Evolutionary conservation across 1,139 yeast species (phyloP), one percentile per base, ranked within the genome.

Genomic region (Candida sp.): DNA sequence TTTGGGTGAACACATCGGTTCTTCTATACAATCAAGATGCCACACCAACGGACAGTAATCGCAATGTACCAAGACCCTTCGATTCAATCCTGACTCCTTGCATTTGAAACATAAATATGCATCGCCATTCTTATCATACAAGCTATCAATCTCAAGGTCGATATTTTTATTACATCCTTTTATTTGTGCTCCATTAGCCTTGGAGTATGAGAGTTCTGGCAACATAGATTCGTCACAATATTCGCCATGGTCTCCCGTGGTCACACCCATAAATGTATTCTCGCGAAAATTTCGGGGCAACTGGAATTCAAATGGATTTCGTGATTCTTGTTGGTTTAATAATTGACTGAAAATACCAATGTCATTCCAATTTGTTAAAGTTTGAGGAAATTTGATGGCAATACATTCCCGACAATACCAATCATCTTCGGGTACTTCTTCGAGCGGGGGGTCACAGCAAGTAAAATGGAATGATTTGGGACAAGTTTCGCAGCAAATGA

Each of bases 401-500:
- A 56, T 50, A 58, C 99, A 93, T 54, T 84, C 89, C 23, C 78
- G 77, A 65, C 99, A 93, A 51, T 77, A 81, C 98, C 98, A 93
- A 54, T 82, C 89, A 27, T 87, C 97, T 43, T 85, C 95, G 0
- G 97, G 97, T 6, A 90, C 70, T 36, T 80, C 75, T 49, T 86
- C 93, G 22, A 86, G 65, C 0, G 99, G 98, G 2, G 98, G 98
- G 53, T 88, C 87, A 49, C 93, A 79, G 61, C 99, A 93, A 9
- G 87, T 75, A 57, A 93, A 89, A 59, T 93, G 99, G 62, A 91
- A 93, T 1, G 97, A 87, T 55, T 77, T 78, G 0, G 97, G 97
- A 63, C 99, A 93, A 2, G 87, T 75, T 54, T 93, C 99, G 66
- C 99, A 93, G 63, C 98, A 93, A 27, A 93, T 73, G 51, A 93